A percentile compares a stretch with the other conserved stretches of the same genome.
Conservation (phyloP, 2,329 filamentous ascomycete species). For the Xylariaceae sp. region DNA sequence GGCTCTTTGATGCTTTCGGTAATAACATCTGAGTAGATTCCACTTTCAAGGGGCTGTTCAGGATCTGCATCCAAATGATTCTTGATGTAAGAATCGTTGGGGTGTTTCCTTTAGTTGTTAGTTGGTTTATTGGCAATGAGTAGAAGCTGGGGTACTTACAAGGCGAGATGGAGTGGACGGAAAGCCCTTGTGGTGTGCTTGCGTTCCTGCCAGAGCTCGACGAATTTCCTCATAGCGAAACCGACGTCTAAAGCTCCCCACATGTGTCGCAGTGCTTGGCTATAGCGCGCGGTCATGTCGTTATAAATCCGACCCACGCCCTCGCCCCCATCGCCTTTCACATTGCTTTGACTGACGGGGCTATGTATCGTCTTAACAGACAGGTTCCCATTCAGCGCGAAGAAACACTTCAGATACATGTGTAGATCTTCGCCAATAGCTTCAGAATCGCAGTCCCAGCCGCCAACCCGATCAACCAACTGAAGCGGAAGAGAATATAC, state of each 20-base stretch:
- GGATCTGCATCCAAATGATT: conserved; percentile 39
- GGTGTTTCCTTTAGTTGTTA: conserved; percentile 37
- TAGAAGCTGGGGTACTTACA: conserved; percentile 29
- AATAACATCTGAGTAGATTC: conserved; percentile 53
- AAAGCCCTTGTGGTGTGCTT: conserved; percentile 53
- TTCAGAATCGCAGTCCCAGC: conserved; percentile 67
- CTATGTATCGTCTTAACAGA: conserved; percentile 61
- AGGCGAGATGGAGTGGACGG: conserved; percentile 51
- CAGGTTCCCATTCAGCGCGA: conserved; percentile 65
- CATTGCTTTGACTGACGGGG: conserved; percentile 69
- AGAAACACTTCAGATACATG: conserved; percentile 77
- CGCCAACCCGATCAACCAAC: conserved; percentile 63
- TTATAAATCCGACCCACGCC: conserved; percentile 51
- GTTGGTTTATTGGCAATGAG: neutral
- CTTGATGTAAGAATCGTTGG: conserved; percentile 46
- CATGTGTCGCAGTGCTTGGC: conserved; percentile 70
- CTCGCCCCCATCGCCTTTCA: conserved; percentile 55
- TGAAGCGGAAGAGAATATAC: conserved; percentile 68
- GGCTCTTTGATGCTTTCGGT: conserved; percentile 48
- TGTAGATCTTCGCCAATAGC: conserved; percentile 73
- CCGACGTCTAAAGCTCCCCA: conserved; percentile 70
- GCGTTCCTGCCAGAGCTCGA: conserved; percentile 55
- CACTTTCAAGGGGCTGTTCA: conserved; percentile 43
- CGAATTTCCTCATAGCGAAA: conserved; percentile 55
- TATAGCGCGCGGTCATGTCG: conserved; percentile 63